These are phyloP conservation scores for Sequoiadendron giganteum DNA, from an alignment of 75 land plant species.

Conservation along the genomic window DNA sequence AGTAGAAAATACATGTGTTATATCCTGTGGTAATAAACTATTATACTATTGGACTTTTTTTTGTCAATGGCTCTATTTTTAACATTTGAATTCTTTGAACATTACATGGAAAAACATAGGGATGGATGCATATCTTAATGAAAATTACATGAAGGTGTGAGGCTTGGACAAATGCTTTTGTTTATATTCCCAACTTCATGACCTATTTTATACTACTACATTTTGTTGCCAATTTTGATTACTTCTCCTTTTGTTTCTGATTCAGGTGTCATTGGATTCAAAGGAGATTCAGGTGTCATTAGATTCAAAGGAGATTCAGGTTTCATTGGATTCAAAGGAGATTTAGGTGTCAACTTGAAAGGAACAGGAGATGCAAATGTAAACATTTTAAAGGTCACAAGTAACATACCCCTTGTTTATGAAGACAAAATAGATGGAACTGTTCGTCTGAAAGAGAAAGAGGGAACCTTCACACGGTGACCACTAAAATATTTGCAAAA, in stretches of 20 bases:
- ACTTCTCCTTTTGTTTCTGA: constrained; percentile 1
- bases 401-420: no score
- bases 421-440: no score
- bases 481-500: no score
- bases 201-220: neutral
- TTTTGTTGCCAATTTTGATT: neutral
- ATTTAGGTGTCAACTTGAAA: no score
- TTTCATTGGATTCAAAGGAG: no score
- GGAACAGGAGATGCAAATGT: no score
- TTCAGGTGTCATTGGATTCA: constrained; percentile 81
- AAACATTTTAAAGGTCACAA: no score
- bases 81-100: constrained; percentile 5
- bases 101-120: neutral
- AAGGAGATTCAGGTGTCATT: constrained; percentile 77
- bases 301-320: no score
- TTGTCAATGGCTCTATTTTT: neutral
- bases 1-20: neutral
- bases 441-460: no score
- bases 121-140: neutral
- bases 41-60: no score
- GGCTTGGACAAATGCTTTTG: neutral
- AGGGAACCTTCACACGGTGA: no score
- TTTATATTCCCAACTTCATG: neutral
- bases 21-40: neutral
- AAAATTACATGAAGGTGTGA: neutral